Evolutionary conservation across 768 basidiomycete genomes (phyloP).

Genomic region (Pleurotus giganteus): DNA sequence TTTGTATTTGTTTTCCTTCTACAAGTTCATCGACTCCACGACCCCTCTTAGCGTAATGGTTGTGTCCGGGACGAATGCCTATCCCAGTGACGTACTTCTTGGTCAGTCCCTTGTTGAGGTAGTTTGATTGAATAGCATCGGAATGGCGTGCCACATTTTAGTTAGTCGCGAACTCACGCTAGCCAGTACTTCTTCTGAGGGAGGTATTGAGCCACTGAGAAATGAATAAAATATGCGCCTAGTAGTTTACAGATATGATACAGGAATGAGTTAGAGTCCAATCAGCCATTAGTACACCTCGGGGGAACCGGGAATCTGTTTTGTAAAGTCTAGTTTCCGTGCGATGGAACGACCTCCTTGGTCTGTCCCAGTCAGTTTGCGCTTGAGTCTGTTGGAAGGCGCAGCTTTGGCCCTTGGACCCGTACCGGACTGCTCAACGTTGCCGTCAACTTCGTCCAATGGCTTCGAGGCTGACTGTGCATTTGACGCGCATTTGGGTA

Average conservation of each 20-base stretch:
- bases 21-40: background rate
- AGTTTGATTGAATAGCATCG: too few relatives aligned
- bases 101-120: too few relatives aligned
- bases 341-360: slow-evolving; percentile 54
- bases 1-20: background rate
- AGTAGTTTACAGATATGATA: background rate
- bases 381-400: slow-evolving; percentile 59
- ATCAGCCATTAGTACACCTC: background rate
- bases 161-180: too few relatives aligned
- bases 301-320: slow-evolving; percentile 36
- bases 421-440: slow-evolving; percentile 50
- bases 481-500: slow-evolving; percentile 67
- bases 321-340: slow-evolving; percentile 70
- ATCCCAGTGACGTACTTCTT: too few relatives aligned
- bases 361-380: slow-evolving; percentile 63
- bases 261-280: background rate
- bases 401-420: slow-evolving; percentile 53
- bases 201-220: too few relatives aligned
- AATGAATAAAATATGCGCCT: background rate
- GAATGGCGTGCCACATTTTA: too few relatives aligned
- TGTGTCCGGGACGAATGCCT: too few relatives aligned
- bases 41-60: too few relatives aligned
- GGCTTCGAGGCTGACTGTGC: slow-evolving; percentile 44
- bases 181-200: too few relatives aligned
- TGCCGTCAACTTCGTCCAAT: slow-evolving; percentile 77